Base-by-base conservation (phyloP, 257 asterid genomes). In the Avicennia marina region DNA sequence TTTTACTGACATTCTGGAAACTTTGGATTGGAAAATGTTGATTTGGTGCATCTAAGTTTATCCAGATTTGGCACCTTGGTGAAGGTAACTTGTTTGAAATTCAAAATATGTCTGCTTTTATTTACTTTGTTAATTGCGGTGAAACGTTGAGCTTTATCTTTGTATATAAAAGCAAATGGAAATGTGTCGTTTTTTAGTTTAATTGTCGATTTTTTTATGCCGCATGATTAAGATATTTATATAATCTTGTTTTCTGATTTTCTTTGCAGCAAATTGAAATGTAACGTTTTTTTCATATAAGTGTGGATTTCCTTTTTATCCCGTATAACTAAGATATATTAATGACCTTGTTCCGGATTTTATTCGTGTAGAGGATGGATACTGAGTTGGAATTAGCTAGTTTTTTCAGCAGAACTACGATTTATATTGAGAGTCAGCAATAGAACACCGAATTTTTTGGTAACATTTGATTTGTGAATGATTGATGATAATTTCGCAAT, bases 21-120 rank as follows among this genome's bases (percentile, higher is more conserved):
- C 34, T 29, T 29, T 29, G 34, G 34, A 29, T 29, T 29, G 6
- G 10, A 36, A 11, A 5, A 5, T 36, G 41, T 36, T 46, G 7
- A 10, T 46, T 46, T 19, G 49, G 22, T 18, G 27, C 22, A 9
- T 46, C 10, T 11, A 25, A 46, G 1, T 43, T 46, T 24, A 13
- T 10, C 11, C 26, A 46, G 53, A 46, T 46, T 46, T 46, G 53
- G 17, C 15, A 15, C 53, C 17, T 18, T 46, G 53, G 8, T 62
- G 29, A 63, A 66, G 62, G 72, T 63, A 56, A 49, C 54, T 73
- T 63, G 59, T 46, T 22, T 7, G 43, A 61, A 60, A 56, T 68
- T 52, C 29, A 58, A 32, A 34, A 49, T 49, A 25, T 64, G 6
- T n/a, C 48, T 32, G 16, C 24, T 12, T 36, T 60, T 4, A 16